These are phyloP conservation scores for Byssoonygena ceratinophila DNA, from an alignment of 2,329 filamentous ascomycete species.

Conservation along the genomic window DNA sequence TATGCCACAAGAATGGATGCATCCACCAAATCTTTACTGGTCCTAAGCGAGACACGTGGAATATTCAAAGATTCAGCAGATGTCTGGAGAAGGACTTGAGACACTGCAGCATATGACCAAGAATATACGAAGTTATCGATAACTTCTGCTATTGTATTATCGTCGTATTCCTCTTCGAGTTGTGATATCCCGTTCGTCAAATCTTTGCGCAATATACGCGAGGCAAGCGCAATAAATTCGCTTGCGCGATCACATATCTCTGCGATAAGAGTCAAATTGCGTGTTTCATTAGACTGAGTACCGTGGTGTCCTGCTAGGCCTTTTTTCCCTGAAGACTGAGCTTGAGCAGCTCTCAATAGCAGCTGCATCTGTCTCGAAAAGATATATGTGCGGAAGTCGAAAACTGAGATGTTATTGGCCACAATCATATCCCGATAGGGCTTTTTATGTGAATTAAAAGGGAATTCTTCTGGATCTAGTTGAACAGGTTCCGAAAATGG, in stretches of 20 bases:
- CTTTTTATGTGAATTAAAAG: constrained; percentile 53
- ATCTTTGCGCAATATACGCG: constrained; percentile 69
- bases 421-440: constrained; percentile 85
- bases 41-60: constrained; percentile 30
- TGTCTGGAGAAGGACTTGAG: constrained; percentile 37
- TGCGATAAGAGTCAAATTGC: constrained; percentile 69
- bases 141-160: constrained; percentile 21
- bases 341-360: constrained; percentile 69
- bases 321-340: constrained; percentile 27
- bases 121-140: constrained; percentile 40
- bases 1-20: constrained; percentile 17
- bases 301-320: constrained; percentile 30
- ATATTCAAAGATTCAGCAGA: constrained; percentile 28
- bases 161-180: constrained; percentile 27
- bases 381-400: constrained; percentile 90
- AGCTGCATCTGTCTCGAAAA: constrained; percentile 81
- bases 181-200: constrained; percentile 52
- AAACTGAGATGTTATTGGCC: constrained; percentile 87
- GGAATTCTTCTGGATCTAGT: constrained; percentile 28
- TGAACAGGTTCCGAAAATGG: constrained; percentile 18
- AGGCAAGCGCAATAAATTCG: constrained; percentile 71
- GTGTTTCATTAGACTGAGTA: constrained; percentile 49
- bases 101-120: constrained; percentile 37
- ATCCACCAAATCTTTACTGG: constrained; percentile 21
- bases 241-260: constrained; percentile 75